Evolutionary conservation across 176 grass and related monocot genomes (phyloP), one percentile per base, ranked within the genome.

Genomic region (Triticum dicoccoides): DNA sequence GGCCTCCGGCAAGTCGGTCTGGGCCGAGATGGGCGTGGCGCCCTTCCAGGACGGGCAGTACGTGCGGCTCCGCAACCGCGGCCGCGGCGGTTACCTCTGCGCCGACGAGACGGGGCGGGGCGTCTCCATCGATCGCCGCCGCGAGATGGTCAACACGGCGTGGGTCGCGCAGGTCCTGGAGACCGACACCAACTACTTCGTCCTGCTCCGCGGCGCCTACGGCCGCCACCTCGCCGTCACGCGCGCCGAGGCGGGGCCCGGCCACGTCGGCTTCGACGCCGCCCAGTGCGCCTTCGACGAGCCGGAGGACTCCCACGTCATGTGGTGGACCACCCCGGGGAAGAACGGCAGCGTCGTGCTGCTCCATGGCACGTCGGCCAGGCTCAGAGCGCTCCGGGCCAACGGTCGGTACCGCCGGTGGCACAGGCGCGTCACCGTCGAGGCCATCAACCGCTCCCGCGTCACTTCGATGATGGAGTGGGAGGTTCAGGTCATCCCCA

Each of bases 1-100:
- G 12, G 59, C n/a, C 42, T 18, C 65, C 30, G 37, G 49, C 61
- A 59, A 20, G 15, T 52, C 73, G 25, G 2, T 27, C 0, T 76
- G 74, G 74, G n/a, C 77, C 69, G 37, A 56, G 77, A 54, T 47
- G 41, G 79, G 74, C 71, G 61, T 79, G 10, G 63, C 73, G 4
- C 89, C 86, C 1, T 91, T 89, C 69, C 83, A 85, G 63, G 80
- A 82, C 76, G 89, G 89, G 68, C 86, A 89, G 66, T 91, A 89
- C 86, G 92, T 91, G 72, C 89, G 92, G 23, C 88, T 87, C 66
- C 38, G 56, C 52, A 87, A 86, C 86, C 75, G 70, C 76, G 83
- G 77, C 83, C 86, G 82, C 74, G 69, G 75, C n/a, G 91, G 70
- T 30, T 78, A 83, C 76, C 82, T 84, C 82, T 84, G 73, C 82